These are phyloP conservation scores for Phytophthora litchii DNA, from an alignment of 352 stramenopile genomes.

Conservation along the genomic window DNA sequence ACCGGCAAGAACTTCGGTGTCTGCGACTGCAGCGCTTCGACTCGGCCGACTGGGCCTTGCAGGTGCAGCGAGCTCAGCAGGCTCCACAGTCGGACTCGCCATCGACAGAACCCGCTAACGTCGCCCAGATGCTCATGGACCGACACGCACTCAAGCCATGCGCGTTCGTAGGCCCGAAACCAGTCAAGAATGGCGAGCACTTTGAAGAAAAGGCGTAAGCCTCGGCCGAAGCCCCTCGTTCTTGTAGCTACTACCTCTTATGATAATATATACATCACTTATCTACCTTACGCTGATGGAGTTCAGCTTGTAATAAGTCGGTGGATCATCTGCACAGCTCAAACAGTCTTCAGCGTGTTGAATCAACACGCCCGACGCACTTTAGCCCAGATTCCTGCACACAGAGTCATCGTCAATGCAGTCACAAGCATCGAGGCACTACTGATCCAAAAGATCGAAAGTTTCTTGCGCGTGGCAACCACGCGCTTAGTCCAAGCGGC, in stretches of 20 bases:
- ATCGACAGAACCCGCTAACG: conserved; percentile 17
- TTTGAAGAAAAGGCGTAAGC: conserved; percentile 30
- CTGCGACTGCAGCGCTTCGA: conserved; percentile 74
- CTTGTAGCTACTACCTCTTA: conserved; percentile 27
- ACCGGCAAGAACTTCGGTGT: conserved; percentile 51
- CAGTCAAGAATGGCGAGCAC: conserved; percentile 27
- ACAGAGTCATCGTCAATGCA: not conserved
- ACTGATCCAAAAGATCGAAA: not conserved
- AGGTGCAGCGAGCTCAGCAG: conserved; percentile 32
- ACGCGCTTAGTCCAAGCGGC: not conserved
- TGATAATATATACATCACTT: conserved; percentile 23
- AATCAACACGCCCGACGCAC: not conserved
- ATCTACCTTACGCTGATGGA: not conserved
- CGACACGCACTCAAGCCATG: conserved; percentile 62
- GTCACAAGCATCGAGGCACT: not conserved
- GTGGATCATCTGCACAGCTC: conserved; percentile 11
- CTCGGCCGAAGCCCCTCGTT: not conserved
- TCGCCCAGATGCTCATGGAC: conserved; percentile 67
- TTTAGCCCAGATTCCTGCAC: not conserved
- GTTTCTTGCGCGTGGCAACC: conserved; percentile 4
- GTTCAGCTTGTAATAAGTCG: conserved; percentile 1
- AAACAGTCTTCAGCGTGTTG: conserved; percentile 2
- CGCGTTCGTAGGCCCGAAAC: conserved; percentile 37
- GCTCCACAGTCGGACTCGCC: conserved; percentile 6
- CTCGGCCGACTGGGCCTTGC: conserved; percentile 73